Percentiles rank a stretch among this genome's conserved stretches.
These are phyloP conservation scores for Geotrichum armillariae DNA, from an alignment of 1,139 yeast species.

Conservation along the genomic window DNA sequence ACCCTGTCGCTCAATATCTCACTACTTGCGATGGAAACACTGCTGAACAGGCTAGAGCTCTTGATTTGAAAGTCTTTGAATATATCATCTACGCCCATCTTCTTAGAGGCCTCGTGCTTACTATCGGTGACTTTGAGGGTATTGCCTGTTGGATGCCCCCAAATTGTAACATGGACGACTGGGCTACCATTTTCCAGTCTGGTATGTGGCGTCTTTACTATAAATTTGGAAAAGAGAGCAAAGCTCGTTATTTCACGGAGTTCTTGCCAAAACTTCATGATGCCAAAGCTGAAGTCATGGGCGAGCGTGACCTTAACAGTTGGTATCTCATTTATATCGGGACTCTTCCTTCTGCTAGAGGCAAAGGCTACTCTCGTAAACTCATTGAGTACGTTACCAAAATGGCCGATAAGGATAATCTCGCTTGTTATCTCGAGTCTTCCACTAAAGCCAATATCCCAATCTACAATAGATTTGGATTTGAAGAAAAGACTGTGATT, in stretches of 20 bases:
- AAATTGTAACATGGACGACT: slow-evolving; percentile 49
- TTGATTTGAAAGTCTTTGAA: slow-evolving; percentile 54
- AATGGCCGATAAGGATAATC: slow-evolving; percentile 48
- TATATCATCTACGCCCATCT: slow-evolving; percentile 60
- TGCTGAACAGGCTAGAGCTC: slow-evolving; percentile 40
- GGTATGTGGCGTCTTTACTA: slow-evolving; percentile 58
- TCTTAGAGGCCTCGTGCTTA: slow-evolving; percentile 55
- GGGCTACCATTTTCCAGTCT: slow-evolving; percentile 52
- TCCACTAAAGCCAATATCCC: slow-evolving; percentile 55
- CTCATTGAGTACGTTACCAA: slow-evolving; percentile 58
- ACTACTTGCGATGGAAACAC: slow-evolving; percentile 46
- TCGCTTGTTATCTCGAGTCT: slow-evolving; percentile 58
- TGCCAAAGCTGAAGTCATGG: slow-evolving; percentile 39
- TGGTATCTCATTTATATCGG: slow-evolving; percentile 66
- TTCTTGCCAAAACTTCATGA: slow-evolving; percentile 59
- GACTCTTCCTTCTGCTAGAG: slow-evolving; percentile 57
- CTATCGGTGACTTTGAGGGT: slow-evolving; percentile 56
- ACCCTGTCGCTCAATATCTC: slow-evolving; percentile 52
- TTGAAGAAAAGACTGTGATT: slow-evolving; percentile 31
- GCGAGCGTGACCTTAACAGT: slow-evolving; percentile 42
- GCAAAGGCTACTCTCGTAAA: slow-evolving; percentile 64
- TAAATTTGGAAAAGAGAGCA: slow-evolving; percentile 51
- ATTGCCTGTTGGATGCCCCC: slow-evolving; percentile 66
- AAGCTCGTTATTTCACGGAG: slow-evolving; percentile 54
- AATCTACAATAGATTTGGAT: slow-evolving; percentile 59